A percentile compares a stretch with the other conserved stretches of the same genome.
Evolutionary conservation across 768 basidiomycete species (phyloP).

Genomic region (Tephrocybe sp.): DNA sequence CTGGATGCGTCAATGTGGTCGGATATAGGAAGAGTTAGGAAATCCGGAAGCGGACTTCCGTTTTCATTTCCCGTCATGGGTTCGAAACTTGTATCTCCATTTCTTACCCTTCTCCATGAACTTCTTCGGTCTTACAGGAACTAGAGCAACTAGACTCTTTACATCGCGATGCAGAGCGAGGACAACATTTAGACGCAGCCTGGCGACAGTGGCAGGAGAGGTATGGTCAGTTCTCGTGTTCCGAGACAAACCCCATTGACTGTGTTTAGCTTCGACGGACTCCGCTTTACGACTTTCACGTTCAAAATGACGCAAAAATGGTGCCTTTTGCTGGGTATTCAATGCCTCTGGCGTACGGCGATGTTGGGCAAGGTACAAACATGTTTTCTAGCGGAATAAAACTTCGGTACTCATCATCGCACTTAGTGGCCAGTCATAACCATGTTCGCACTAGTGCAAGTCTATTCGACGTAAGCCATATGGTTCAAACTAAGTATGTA

Average conservation of each 20-base stretch:
- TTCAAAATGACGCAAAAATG: constrained; percentile 85
- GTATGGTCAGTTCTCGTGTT: constrained; percentile 7
- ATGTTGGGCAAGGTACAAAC: constrained; percentile 70
- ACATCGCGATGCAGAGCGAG: constrained; percentile 5
- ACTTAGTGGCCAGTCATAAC: constrained; percentile 81
- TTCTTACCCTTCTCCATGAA: constrained; percentile 5
- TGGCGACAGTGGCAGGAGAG: constrained; percentile 13
- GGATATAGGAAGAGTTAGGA: background rate
- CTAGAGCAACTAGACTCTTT: constrained; percentile 6
- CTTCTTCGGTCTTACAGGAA: constrained; percentile 2
- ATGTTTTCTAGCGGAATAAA: constrained; percentile 4
- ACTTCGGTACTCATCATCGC: background rate
- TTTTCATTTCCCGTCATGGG: constrained; percentile 2
- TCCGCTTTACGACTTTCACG: constrained; percentile 85
- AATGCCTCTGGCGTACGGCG: constrained; percentile 90
- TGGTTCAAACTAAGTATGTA: constrained; percentile 90
- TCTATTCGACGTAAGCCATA: constrained; percentile 97
- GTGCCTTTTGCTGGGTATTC: constrained; percentile 93
- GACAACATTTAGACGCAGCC: constrained; percentile 2
- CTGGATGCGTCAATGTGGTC: too few relatives aligned
- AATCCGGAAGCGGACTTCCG: constrained; percentile 7
- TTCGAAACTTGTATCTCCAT: background rate
- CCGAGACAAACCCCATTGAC: background rate
- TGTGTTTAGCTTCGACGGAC: constrained; percentile 53
- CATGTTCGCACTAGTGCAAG: constrained; percentile 82